phyloP scores from a whole-genome alignment of 805 yeast species.

The Pichia rugopelliculosa region DNA sequence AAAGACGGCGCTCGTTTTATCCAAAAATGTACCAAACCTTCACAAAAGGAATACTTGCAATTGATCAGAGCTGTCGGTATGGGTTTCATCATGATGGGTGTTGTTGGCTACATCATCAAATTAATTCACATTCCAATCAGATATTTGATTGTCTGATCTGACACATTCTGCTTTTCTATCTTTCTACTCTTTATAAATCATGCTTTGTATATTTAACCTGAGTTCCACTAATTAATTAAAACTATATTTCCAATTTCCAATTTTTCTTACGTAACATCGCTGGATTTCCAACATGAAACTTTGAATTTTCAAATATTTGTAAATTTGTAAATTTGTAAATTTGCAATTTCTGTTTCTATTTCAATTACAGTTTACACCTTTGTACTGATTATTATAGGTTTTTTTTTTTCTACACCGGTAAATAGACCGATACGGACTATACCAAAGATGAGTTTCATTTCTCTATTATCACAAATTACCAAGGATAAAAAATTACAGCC shows the following conservation, averaged over 20 bases:
- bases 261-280: background rate
- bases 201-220: background rate
- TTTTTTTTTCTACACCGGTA: background rate
- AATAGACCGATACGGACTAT: background rate
- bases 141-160: conserved; percentile 74
- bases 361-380: background rate
- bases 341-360: no score
- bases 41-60: conserved; percentile 77
- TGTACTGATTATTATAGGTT: no score
- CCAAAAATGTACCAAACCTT: conserved; percentile 90
- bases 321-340: no score
- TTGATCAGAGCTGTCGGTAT: conserved; percentile 93
- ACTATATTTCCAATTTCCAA: no score
- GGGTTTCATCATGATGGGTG: conserved; percentile 96
- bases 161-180: background rate
- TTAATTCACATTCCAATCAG: conserved; percentile 93
- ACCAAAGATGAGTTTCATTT: conserved; percentile 12
- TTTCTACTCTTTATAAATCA: background rate
- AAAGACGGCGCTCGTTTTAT: conserved; percentile 87
- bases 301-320: background rate
- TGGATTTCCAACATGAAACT: background rate
- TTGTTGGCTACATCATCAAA: conserved; percentile 92
- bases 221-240: no score
- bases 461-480: conserved; percentile 26
- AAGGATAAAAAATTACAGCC: conserved; percentile 15